Base-by-base conservation (phyloP, 176 grass and related monocot species). In the Saccharum officinarum region DNA sequence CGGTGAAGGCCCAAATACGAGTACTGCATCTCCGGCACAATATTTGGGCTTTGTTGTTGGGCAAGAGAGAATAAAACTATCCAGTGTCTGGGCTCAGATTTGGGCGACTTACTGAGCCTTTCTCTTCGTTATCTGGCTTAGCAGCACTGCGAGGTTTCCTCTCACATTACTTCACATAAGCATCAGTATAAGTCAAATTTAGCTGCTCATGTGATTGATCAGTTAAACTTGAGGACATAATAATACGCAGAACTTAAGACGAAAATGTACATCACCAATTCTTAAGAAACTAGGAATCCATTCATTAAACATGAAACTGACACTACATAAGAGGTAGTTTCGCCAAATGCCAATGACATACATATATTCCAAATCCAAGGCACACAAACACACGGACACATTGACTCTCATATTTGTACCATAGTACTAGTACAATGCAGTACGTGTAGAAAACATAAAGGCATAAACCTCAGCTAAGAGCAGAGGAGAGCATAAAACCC, bases 401-500 rank as follows among this genome's bases (percentile, higher is more conserved):
- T 8, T 31, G 18, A 23, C 22, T 14, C 28, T 70, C 33, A 23
- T 57, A 54, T 39, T 57, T 31, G 39, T 65, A 49, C 23, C 4
- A 30, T 14, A 64, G 23, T 30, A 65, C 71, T 10, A 50, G 25
- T 31, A 73, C 33, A 17, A 60, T 55, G 73, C 73, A 60, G 38
- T 40, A 31, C 0, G 14, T 40, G 74, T 36, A 70, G 14, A 52
- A 64, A 82, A 71, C 40, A 65, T 45, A 2, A 52, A 18, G 49
- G 5, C 49, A 52, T 18, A 86, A 55, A 16, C 39, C 41, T 84
- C 1, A 18, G n/a, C 8, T 64, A 76, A 68, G 52, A 87, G 60
- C 41, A 87, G 85, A 87, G 85, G 89, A 91, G 85, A 87, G 41
- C 89, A 76, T 84, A 91, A 91, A 91, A 91, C 12, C 12, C 64